These are phyloP conservation scores for Cudoniella acicularis DNA, from an alignment of 495 filamentous ascomycete genomes.

Conservation along the genomic window DNA sequence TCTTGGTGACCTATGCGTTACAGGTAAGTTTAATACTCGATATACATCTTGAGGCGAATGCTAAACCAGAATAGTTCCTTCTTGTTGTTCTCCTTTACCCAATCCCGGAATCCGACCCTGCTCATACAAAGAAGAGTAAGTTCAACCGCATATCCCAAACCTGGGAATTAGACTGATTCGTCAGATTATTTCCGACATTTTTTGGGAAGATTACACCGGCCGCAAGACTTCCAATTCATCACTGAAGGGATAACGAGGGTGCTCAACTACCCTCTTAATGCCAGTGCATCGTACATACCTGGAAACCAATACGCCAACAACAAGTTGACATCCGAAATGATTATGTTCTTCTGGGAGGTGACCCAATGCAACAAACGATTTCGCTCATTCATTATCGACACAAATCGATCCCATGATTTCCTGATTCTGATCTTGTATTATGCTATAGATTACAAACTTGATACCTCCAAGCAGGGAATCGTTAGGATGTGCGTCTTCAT, in stretches of 20 bases:
- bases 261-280: slow-evolving; percentile 87
- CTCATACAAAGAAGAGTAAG: slow-evolving; percentile 68
- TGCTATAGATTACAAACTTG: slow-evolving; percentile 79
- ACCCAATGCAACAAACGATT: slow-evolving; percentile 98
- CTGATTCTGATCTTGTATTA: slow-evolving; percentile 89
- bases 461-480: slow-evolving; percentile 84
- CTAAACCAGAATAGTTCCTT: slow-evolving; percentile 48
- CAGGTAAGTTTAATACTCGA: slow-evolving; percentile 38
- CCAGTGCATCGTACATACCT: slow-evolving; percentile 82
- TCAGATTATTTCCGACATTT: slow-evolving; percentile 27
- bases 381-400: slow-evolving; percentile 94
- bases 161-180: background rate
- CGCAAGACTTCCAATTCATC: slow-evolving; percentile 96
- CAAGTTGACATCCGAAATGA: slow-evolving; percentile 92
- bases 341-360: slow-evolving; percentile 97
- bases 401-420: slow-evolving; percentile 89
- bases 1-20: slow-evolving; percentile 85
- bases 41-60: no score
- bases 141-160: background rate
- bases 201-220: slow-evolving; percentile 83
- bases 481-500: slow-evolving; percentile 97
- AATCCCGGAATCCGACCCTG: slow-evolving; percentile 71
- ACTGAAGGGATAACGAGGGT: slow-evolving; percentile 94
- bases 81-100: slow-evolving; percentile 86
- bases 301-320: slow-evolving; percentile 69